A percentile compares a stretch with the other conserved stretches of the same genome.
phyloP scores from a whole-genome alignment of 257 asterid genomes.

The Haberlea rhodopensis region DNA sequence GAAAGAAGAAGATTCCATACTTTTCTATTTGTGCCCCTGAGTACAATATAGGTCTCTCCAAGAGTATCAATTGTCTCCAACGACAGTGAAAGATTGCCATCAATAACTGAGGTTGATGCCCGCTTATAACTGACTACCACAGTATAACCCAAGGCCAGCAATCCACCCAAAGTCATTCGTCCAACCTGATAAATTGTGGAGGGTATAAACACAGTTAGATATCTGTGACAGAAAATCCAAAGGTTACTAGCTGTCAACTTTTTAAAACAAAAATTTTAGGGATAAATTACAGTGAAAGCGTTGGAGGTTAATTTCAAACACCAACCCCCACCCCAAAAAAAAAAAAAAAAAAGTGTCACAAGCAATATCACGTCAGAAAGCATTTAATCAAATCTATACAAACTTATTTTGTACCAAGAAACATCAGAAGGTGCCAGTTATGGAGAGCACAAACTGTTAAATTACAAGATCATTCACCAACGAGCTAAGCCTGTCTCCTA shows the following conservation, averaged over 20 bases:
- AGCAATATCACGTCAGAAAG: constrained; percentile 7
- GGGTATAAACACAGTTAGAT: constrained; percentile 17
- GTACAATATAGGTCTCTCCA: constrained; percentile 87
- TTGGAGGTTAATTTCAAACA: background rate
- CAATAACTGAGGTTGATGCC: constrained; percentile 68
- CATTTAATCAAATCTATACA: background rate
- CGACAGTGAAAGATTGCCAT: constrained; percentile 79
- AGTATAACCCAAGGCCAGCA: constrained; percentile 84
- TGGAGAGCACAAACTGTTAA: background rate
- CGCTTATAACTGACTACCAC: constrained; percentile 97
- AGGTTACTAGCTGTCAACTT: background rate
- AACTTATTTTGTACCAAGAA: background rate
- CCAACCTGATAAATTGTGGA: constrained; percentile 67
- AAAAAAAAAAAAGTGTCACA: background rate
- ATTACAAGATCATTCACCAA: background rate
- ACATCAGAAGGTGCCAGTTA: background rate
- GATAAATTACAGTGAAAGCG: constrained; percentile 1
- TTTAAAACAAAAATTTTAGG: background rate
- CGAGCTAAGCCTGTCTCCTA: background rate
- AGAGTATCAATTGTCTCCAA: constrained; percentile 90
- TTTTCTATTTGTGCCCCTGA: constrained; percentile 86
- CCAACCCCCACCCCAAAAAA: too few relatives aligned
- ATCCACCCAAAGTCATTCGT: constrained; percentile 95
- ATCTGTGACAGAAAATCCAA: background rate
- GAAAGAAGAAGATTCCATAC: constrained; percentile 41